These are phyloP conservation scores for Ogataea corticis DNA, from an alignment of 805 yeast species.

Conservation along the genomic window DNA sequence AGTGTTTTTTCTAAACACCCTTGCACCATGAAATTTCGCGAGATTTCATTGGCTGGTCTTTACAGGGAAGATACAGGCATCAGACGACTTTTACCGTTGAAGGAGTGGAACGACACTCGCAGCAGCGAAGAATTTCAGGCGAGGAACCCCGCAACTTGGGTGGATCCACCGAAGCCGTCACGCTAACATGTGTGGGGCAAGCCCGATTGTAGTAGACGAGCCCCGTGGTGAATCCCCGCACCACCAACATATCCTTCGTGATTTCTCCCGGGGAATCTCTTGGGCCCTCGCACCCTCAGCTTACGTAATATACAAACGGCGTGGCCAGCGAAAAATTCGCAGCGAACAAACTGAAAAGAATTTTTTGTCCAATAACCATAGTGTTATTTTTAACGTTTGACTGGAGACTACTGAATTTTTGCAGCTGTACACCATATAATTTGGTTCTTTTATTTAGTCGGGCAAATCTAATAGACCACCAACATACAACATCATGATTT, in stretches of 20 bases:
- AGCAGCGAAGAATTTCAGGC: no score
- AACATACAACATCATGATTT: constrained; percentile 29
- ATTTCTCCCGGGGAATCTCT: not conserved
- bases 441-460: constrained; percentile 3
- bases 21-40: not conserved
- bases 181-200: no score
- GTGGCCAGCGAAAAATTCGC: constrained; percentile 10
- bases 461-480: not conserved
- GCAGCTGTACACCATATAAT: not conserved
- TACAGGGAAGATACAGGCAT: not conserved
- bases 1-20: not conserved
- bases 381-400: constrained; percentile 23
- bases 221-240: no score
- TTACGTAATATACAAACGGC: constrained; percentile 1
- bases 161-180: no score
- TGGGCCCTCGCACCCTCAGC: not conserved
- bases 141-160: no score
- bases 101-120: no score
- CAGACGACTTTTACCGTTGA: not conserved
- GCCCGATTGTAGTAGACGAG: no score
- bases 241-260: no score
- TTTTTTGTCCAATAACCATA: constrained; percentile 25
- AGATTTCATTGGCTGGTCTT: not conserved
- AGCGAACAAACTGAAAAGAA: constrained; percentile 4
- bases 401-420: constrained; percentile 3